phyloP scores from a whole-genome alignment of 2,329 filamentous ascomycete genomes.

The Zarea fungicola region DNA sequence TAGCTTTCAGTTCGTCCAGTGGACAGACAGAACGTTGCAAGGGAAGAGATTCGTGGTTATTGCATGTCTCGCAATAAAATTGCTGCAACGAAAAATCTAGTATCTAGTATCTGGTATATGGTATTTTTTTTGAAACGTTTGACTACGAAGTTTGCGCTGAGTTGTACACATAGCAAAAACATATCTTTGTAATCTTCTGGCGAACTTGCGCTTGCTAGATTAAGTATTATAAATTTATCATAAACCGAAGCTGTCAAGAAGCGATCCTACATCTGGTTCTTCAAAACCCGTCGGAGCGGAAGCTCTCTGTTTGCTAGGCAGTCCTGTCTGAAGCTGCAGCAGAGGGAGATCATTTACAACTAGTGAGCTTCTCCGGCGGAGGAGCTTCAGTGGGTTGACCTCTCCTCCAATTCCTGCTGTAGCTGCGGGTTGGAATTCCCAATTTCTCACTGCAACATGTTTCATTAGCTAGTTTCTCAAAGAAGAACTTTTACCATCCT shows the following conservation, averaged over 20 bases:
- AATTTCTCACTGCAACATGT: constrained; percentile 58
- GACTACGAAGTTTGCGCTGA: too few species aligned
- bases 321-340: constrained; percentile 35
- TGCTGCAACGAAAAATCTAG: too few species aligned
- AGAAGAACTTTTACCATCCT: constrained; percentile 21
- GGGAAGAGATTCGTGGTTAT: too few species aligned
- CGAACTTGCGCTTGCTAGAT: too few species aligned
- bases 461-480: constrained; percentile 15
- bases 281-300: constrained; percentile 73
- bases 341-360: constrained; percentile 70
- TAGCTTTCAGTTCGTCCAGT: too few species aligned
- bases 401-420: constrained; percentile 37
- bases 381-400: constrained; percentile 61
- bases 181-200: too few species aligned
- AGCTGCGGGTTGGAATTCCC: constrained; percentile 66
- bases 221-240: constrained; percentile 36
- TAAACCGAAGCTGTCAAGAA: constrained; percentile 92
- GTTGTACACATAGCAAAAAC: too few species aligned
- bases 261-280: constrained; percentile 83
- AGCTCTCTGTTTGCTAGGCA: constrained; percentile 40
- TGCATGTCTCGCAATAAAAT: too few species aligned
- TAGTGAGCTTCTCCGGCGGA: constrained; percentile 68
- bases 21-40: too few species aligned
- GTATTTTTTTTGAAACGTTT: too few species aligned
- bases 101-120: too few species aligned